These are phyloP conservation scores for Cystobasidium ongulense DNA, from an alignment of 768 basidiomycete species.

Conservation along the genomic window DNA sequence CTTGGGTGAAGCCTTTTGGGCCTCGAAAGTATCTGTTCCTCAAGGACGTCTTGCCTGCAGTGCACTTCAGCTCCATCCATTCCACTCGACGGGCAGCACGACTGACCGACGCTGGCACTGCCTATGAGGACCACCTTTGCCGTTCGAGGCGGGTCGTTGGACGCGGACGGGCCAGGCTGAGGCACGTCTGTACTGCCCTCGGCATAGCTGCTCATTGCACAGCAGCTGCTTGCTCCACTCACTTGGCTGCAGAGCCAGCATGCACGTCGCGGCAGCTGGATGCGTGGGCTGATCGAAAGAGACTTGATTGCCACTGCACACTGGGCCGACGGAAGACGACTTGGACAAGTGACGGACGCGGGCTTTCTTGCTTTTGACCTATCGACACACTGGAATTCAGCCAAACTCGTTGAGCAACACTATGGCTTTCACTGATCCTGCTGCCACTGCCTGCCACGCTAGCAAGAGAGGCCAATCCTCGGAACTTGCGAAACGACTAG, in stretches of 20 bases:
- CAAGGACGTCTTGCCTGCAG: conserved; percentile 21
- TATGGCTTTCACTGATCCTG: neutral
- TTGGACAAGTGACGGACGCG: too few species aligned
- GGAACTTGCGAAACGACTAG: conserved; percentile 10
- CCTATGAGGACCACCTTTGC: conserved; percentile 23
- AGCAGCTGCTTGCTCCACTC: neutral
- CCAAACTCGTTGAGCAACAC: too few species aligned
- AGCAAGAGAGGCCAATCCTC: neutral
- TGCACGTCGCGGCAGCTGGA: neutral
- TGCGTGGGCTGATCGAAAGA: neutral
- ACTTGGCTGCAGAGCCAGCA: neutral
- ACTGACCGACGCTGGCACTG: conserved; percentile 4
- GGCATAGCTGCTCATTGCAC: conserved; percentile 7
- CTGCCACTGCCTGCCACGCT: too few species aligned
- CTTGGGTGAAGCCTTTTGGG: conserved; percentile 10
- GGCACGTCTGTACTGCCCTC: conserved; percentile 19
- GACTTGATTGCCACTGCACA: too few species aligned
- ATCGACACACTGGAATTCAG: too few species aligned
- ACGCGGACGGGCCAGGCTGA: neutral
- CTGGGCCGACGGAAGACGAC: too few species aligned
- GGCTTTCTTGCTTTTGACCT: neutral
- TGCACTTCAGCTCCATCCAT: neutral
- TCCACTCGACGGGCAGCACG: neutral
- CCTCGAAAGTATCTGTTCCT: conserved; percentile 7
- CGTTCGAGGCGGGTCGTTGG: neutral